Percentiles rank a stretch among this genome's conserved stretches.
Conservation (phyloP, 2,329 filamentous ascomycete genomes). For the Colletotrichum aenigma region DNA sequence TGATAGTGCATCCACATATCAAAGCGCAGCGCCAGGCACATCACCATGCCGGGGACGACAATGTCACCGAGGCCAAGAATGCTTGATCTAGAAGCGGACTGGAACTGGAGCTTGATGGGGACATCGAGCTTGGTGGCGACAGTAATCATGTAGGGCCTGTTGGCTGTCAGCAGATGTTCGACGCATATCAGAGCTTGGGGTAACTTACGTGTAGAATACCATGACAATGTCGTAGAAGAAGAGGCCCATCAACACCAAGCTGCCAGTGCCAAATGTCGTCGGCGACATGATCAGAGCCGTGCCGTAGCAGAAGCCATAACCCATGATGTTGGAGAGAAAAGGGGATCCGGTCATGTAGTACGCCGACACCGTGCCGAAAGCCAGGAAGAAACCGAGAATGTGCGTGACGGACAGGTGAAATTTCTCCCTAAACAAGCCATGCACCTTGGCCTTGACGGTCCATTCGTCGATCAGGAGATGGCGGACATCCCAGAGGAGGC, state of each 20-base stretch:
- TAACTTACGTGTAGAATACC: constrained; percentile 80
- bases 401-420: constrained; percentile 60
- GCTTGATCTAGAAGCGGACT: constrained; percentile 66
- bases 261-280: constrained; percentile 84
- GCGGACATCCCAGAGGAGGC: constrained; percentile 54
- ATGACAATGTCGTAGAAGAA: constrained; percentile 97
- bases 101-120: constrained; percentile 88
- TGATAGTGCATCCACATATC: constrained; percentile 87
- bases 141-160: constrained; percentile 79
- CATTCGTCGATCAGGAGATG: constrained; percentile 56
- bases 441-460: constrained; percentile 54
- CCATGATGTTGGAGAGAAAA: constrained; percentile 81
- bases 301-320: constrained; percentile 85
- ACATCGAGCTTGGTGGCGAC: constrained; percentile 90
- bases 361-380: constrained; percentile 57
- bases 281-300: constrained; percentile 85
- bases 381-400: constrained; percentile 58
- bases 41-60: constrained; percentile 88
- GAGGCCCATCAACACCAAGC: constrained; percentile 75
- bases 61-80: constrained; percentile 97
- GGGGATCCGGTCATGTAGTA: constrained; percentile 70
- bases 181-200: neutral
- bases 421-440: constrained; percentile 52
- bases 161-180: constrained; percentile 21
- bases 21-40: constrained; percentile 87